Evolutionary conservation across 371 early-diverging fungal genomes (phyloP), one percentile per base, ranked within the genome.

Genomic region (Mortierella sp.): DNA sequence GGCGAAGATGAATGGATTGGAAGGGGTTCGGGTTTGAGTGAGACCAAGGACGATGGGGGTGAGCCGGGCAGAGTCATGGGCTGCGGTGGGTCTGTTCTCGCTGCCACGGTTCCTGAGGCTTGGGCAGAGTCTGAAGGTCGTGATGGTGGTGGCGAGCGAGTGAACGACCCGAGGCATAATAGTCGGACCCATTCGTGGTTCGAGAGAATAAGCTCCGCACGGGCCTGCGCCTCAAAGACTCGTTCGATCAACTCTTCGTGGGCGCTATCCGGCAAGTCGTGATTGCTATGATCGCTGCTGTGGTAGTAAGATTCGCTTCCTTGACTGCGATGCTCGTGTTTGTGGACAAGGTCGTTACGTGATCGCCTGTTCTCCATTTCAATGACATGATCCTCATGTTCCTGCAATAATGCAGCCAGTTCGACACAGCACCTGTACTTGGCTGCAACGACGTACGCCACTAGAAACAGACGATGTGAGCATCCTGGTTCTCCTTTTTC

Each of bases 371-470:
- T 3, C 24, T 46, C 47, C 21, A 52, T n/a, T 24, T 48, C 37
- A 17, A 47, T 45, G n/a, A 17, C 14, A 25, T 22, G 19, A n/a
- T 19, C 49, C 37, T 41, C 7, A 46, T 50, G 27, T 16, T 47
- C 46, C 40, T 55, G 71, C 40, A 63, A 48, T 28, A 64, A 47
- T 1, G 50, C 71, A 10, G 82, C 73, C 27, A 86, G 79, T 16
- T 86, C 83, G 37, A 76, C 69, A 31, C 63, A 57, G 48, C 65
- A 64, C 8, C 76, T 56, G 48, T 79, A 85, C 54, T 86, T 88
- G 24, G 83, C 80, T 3, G 86, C 86, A 66, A 88, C 81, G 69
- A 84, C 83, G 31, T 80, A 88, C 13, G 88, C 86, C n/a, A 86
- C 83, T 53, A 85, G 69, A 22, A 88, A 82, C 39, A 88, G 76